Evolutionary conservation across 768 basidiomycete species (phyloP), one percentile per base, ranked within the genome.

Genomic region (Tricholoma sp.): DNA sequence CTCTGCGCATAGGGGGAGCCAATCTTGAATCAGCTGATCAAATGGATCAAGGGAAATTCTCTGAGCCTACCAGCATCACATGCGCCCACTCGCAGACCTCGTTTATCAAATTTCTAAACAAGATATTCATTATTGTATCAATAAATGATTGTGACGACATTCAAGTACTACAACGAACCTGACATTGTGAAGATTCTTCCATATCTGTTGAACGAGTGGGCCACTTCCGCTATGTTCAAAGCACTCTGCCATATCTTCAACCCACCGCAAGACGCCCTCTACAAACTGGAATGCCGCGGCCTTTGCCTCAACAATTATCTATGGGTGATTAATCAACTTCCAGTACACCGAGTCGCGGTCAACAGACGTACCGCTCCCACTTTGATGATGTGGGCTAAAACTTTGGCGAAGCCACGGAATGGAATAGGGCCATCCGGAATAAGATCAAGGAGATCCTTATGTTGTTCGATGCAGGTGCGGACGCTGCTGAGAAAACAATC

Each of bases 391-490:
- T 60, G 59, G 6, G 55, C 57, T 11, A 64, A 19, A 6, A 55
- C 59, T 16, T 19, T 39, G 1, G 60, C 57, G 10, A 64, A 29
- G 2, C 63, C 50, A 8, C 55, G 59, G 16, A 57, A 61, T 10
- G 61, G 61, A 52, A 64, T 60, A n/a, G 61, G 59, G 1, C 43
- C 24, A 18, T 61, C 60, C 8, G 63, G 63, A n/a, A 64, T 54
- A 9, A 60, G 10, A 7, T 39, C 49, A 19, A 61, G 34, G 2
- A 63, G 45, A n/a, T 52, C 46, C 27, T 52, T n/a, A 22, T 50
- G 21, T 22, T 46, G 22, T 18, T 59, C 59, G 4, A 63, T 34
- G 12, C 31, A 52, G 27, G 12, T 22, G 4, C 31, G 18, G 3
- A 61, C 35, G 4, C 24, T 34, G 27, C 60, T 52, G 18, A 58